Evolutionary conservation across 1,284 basidiomycete genomes (phyloP).

Genomic region (Rhizopogon parksii): DNA sequence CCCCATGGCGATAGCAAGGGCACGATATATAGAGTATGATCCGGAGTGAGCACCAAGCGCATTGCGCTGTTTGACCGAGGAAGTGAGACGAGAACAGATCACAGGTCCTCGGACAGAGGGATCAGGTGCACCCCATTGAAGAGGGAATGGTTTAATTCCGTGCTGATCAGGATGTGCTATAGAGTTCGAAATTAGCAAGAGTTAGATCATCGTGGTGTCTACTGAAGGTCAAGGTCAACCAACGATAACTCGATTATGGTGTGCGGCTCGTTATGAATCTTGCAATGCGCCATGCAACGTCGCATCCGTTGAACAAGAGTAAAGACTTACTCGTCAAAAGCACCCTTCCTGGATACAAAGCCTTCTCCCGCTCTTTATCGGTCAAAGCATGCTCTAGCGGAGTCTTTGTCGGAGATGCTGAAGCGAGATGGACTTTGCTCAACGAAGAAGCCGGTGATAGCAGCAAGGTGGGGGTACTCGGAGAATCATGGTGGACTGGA

Average conservation of each 20-base stretch:
- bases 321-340: constrained; percentile 67
- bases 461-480: constrained; percentile 16
- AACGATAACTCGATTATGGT: constrained; percentile 13
- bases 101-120: constrained; percentile 75
- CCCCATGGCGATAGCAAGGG: constrained; percentile 87
- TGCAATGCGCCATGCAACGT: not conserved
- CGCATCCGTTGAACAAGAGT: not conserved
- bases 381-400: constrained; percentile 13
- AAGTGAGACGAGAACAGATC: constrained; percentile 81
- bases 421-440: constrained; percentile 21
- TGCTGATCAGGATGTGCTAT: constrained; percentile 68
- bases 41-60: constrained; percentile 92
- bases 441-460: constrained; percentile 21
- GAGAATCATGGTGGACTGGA: constrained; percentile 20
- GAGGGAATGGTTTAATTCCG: constrained; percentile 69
- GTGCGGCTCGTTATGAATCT: constrained; percentile 6
- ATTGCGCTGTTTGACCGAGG: constrained; percentile 85
- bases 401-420: constrained; percentile 26
- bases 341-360: constrained; percentile 72
- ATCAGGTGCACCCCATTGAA: constrained; percentile 77
- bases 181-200: not conserved
- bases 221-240: not conserved
- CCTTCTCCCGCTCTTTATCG: constrained; percentile 66
- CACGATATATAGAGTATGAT: constrained; percentile 92
- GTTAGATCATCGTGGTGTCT: not conserved